These are phyloP conservation scores for Peronospora tabacina DNA, from an alignment of 352 stramenopile genomes.

Conservation along the genomic window DNA sequence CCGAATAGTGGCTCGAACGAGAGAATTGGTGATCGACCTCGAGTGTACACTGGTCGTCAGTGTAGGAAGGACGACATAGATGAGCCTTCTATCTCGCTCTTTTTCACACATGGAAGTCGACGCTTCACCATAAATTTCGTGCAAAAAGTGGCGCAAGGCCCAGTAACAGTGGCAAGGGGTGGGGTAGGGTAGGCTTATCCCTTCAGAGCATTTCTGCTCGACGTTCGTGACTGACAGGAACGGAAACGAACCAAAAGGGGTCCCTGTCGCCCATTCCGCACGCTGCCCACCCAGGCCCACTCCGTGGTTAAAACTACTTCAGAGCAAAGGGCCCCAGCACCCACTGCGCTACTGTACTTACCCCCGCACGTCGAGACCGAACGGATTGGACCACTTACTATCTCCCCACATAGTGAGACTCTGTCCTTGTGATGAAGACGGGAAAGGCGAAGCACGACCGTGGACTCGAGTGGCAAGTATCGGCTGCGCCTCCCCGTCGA, in stretches of 20 bases:
- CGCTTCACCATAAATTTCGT: no score
- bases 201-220: conserved; percentile 24
- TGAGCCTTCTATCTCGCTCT: no score
- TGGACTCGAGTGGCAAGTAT: background rate
- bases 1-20: no score
- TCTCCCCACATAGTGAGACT: no score
- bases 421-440: conserved; percentile 16
- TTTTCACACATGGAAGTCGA: no score
- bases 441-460: conserved; percentile 6
- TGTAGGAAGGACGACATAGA: no score
- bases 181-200: background rate
- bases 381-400: no score
- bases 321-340: background rate
- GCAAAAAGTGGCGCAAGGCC: no score
- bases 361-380: background rate
- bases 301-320: background rate
- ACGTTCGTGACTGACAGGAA: conserved; percentile 26
- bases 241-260: conserved; percentile 17
- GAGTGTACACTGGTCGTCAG: no score
- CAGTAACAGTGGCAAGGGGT: background rate
- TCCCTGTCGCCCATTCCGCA: conserved; percentile 13
- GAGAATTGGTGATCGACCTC: no score
- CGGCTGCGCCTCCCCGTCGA: background rate
- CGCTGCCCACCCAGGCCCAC: background rate
- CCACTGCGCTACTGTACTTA: background rate